These are phyloP conservation scores for Quercus alba DNA, from an alignment of 306 rosid genomes.

Conservation along the genomic window DNA sequence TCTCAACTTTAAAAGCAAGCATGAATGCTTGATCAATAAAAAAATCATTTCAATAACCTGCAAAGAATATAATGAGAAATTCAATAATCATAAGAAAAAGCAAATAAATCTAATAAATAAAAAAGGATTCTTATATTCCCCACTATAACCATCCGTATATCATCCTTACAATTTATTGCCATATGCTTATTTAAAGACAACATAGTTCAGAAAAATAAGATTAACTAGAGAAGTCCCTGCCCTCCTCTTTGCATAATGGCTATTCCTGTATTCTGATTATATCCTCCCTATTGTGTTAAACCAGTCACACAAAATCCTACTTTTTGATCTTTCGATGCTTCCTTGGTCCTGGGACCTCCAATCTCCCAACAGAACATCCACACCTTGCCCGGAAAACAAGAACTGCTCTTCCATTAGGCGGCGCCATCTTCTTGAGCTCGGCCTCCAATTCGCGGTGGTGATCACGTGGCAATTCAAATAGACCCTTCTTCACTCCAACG, in stretches of 20 bases:
- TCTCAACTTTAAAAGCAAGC: background rate
- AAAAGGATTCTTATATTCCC: slow-evolving; percentile 43
- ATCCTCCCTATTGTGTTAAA: slow-evolving; percentile 36
- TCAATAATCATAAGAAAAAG: slow-evolving; percentile 12
- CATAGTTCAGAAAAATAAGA: slow-evolving; percentile 33
- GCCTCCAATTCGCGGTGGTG: slow-evolving; percentile 88
- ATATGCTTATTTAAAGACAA: slow-evolving; percentile 70
- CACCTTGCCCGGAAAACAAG: slow-evolving; percentile 80
- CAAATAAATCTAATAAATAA: slow-evolving; percentile 25
- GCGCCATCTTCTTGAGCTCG: slow-evolving; percentile 98
- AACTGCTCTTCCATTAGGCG: slow-evolving; percentile 85
- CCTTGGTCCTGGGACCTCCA: slow-evolving; percentile 92
- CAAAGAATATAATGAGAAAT: slow-evolving; percentile 13
- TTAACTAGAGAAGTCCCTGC: slow-evolving; percentile 30
- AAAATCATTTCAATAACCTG: background rate
- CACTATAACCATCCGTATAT: slow-evolving; percentile 52
- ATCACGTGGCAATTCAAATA: slow-evolving; percentile 81
- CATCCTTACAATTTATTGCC: slow-evolving; percentile 60
- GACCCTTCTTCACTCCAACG: slow-evolving; percentile 65
- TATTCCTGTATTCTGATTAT: slow-evolving; percentile 33
- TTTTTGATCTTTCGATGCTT: slow-evolving; percentile 79
- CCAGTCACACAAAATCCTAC: slow-evolving; percentile 34
- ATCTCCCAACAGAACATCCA: slow-evolving; percentile 94
- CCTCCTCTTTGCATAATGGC: slow-evolving; percentile 38
- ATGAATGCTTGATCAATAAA: background rate